Base-by-base conservation (phyloP, 2,329 filamentous ascomycete genomes). In the Diaporthe sp. region DNA sequence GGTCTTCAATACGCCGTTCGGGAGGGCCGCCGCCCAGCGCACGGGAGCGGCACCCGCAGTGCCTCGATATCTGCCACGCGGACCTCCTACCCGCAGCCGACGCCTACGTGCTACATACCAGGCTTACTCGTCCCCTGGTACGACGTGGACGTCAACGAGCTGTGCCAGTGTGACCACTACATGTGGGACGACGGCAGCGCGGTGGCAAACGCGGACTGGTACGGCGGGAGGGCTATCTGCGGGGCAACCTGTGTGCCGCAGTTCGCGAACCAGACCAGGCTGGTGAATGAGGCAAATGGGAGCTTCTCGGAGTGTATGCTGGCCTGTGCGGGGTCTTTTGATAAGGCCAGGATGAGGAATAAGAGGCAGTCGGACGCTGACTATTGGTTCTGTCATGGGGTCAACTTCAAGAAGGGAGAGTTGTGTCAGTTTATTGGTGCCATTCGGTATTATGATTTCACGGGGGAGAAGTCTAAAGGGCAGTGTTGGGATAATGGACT, bases 321-420 rank as follows among this genome's bases (percentile, higher is more conserved):
- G 13, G 70, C 70, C 8, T 71, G 70, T 25, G 30, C n/a, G 35
- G 55, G 55, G 17, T 71, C 70, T 4, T 71, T 71, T 44, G 56
- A 63, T 6, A 50, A 35, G 32, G 22, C 22, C 19, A 71, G 35
- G 27, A 10, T 37, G 70, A 71, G 35, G 25, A 53, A 27, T 9
- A 63, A 53, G 42, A 47, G 70, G 17, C 25, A 39, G 12, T 15
- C 39, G 32, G 32, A 42, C n/a, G 42, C 17, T 8, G 70, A 53
- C 5, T 53, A 53, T 19, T 71, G 70, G 70, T 53, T 71, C n/a
- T 71, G 70, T 17, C 70, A 71, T 13, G 70, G 70, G 2, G 70
- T 71, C 1, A 71, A 71, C 13, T 71, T 71, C n/a, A 63, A 63
- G 42, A 32, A 71, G 70, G 69, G 69, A 10, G 55, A 61, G 7